These are phyloP conservation scores for Colletotrichum liaoningense DNA, from an alignment of 2,329 filamentous ascomycete genomes.

Conservation along the genomic window DNA sequence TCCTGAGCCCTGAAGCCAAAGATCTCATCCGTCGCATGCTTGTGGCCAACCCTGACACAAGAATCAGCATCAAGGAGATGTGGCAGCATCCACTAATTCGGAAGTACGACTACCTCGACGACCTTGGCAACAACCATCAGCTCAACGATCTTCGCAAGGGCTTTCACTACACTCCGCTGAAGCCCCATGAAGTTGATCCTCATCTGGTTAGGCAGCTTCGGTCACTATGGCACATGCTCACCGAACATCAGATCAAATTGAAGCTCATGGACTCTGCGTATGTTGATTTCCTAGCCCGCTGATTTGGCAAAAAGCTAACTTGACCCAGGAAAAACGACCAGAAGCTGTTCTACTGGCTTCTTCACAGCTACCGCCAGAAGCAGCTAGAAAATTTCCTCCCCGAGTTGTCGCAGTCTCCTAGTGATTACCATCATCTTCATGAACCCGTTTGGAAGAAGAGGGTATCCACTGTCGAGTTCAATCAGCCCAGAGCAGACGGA, in stretches of 20 bases:
- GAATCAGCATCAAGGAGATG: slow-evolving; percentile 84
- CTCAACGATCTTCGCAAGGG: slow-evolving; percentile 70
- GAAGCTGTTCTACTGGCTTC: slow-evolving; percentile 90
- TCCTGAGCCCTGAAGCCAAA: slow-evolving; percentile 75
- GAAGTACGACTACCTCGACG: slow-evolving; percentile 83
- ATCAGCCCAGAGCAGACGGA: slow-evolving; percentile 56
- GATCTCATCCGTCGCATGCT: slow-evolving; percentile 86
- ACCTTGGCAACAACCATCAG: slow-evolving; percentile 68
- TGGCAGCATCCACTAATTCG: slow-evolving; percentile 89
- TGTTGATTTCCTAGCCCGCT: not conserved
- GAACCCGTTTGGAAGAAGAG: slow-evolving; percentile 69
- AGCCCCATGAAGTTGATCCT: slow-evolving; percentile 77
- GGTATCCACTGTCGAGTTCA: slow-evolving; percentile 71
- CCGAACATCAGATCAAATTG: slow-evolving; percentile 76
- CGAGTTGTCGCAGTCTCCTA: slow-evolving; percentile 84
- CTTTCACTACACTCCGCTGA: slow-evolving; percentile 67
- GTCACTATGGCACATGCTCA: slow-evolving; percentile 90
- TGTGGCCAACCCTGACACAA: slow-evolving; percentile 79
- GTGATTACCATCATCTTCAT: slow-evolving; percentile 87
- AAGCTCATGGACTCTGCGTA: slow-evolving; percentile 62
- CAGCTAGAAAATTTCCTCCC: slow-evolving; percentile 89
- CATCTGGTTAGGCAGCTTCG: slow-evolving; percentile 88
- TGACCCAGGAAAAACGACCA: slow-evolving; percentile 82
- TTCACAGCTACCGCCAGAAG: slow-evolving; percentile 84
- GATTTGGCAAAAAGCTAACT: slow-evolving; percentile 38